Conservation (phyloP, 805 yeast genomes). For the Ogataea neopini region DNA sequence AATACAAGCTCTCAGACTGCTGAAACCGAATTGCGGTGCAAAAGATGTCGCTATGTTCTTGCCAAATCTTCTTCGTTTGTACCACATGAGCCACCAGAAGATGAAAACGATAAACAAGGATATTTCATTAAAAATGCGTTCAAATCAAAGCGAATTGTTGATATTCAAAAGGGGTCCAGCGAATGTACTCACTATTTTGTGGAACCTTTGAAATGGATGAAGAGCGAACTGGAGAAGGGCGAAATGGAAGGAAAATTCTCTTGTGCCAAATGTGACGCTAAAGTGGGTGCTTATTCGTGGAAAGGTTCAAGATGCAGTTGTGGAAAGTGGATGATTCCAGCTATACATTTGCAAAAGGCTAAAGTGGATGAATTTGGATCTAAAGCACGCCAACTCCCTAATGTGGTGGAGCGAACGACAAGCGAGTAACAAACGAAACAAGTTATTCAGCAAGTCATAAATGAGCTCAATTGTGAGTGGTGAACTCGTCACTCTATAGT, state of each 20-base stretch:
- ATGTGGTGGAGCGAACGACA: not conserved
- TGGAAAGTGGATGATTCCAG: constrained; percentile 95
- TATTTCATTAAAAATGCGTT: constrained; percentile 66
- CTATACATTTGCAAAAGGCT: constrained; percentile 75
- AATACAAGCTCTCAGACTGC: not conserved
- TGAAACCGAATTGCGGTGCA: constrained; percentile 58
- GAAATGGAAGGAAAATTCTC: constrained; percentile 82
- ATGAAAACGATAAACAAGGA: constrained; percentile 61
- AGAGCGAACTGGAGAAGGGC: constrained; percentile 67
- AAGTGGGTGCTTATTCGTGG: constrained; percentile 94
- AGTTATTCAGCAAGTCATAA: too few relatives aligned
- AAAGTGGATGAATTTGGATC: constrained; percentile 67
- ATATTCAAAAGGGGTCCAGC: constrained; percentile 54
- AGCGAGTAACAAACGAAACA: too few relatives aligned
- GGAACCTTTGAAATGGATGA: constrained; percentile 95
- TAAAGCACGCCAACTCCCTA: not conserved
- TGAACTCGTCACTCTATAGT: constrained; percentile 32
- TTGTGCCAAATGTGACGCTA: constrained; percentile 83
- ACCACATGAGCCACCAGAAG: constrained; percentile 62
- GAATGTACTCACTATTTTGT: constrained; percentile 82
- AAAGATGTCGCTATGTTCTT: constrained; percentile 71
- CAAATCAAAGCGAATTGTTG: constrained; percentile 58
- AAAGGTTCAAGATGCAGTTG: constrained; percentile 92
- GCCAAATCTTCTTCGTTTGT: constrained; percentile 66
- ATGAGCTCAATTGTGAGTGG: too few relatives aligned